These are phyloP conservation scores for Penicilliopsis zonata DNA, from an alignment of 495 filamentous ascomycete species.

Conservation along the genomic window DNA sequence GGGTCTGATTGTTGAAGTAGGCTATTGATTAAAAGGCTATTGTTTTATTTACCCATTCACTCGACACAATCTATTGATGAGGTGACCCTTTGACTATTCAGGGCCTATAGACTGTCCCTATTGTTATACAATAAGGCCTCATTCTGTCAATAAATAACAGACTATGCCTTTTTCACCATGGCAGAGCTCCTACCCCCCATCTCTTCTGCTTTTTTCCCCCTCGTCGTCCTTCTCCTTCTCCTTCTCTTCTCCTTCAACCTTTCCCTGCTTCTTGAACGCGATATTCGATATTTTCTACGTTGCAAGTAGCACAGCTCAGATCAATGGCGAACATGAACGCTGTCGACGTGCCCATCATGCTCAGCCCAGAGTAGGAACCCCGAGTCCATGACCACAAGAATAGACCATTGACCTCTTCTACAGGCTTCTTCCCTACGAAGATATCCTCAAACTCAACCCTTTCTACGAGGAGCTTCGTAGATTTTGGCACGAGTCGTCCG, in stretches of 20 bases:
- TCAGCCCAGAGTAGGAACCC: slow-evolving; percentile 5
- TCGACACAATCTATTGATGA: no score
- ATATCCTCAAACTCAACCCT: slow-evolving; percentile 21
- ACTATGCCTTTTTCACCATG: no score
- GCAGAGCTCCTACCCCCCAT: not conserved
- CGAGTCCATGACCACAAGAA: not conserved
- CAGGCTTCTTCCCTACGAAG: slow-evolving; percentile 14
- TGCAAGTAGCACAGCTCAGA: not conserved
- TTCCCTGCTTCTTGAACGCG: not conserved
- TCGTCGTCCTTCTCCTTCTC: not conserved
- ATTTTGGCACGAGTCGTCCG: slow-evolving; percentile 8
- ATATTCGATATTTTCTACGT: not conserved
- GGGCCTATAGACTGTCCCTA: no score
- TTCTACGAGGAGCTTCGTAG: slow-evolving; percentile 13
- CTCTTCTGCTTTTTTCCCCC: not conserved
- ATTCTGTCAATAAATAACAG: no score
- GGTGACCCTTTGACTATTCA: no score
- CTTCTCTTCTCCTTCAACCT: not conserved
- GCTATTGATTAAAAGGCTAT: no score
- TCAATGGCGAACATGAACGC: not conserved
- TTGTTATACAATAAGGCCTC: no score
- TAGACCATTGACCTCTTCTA: slow-evolving; percentile 5
- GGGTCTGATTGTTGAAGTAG: no score
- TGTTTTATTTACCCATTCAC: no score
- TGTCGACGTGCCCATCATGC: slow-evolving; percentile 3